phyloP scores from a whole-genome alignment of 805 yeast genomes.

The Metschnikowia cubensis region DNA sequence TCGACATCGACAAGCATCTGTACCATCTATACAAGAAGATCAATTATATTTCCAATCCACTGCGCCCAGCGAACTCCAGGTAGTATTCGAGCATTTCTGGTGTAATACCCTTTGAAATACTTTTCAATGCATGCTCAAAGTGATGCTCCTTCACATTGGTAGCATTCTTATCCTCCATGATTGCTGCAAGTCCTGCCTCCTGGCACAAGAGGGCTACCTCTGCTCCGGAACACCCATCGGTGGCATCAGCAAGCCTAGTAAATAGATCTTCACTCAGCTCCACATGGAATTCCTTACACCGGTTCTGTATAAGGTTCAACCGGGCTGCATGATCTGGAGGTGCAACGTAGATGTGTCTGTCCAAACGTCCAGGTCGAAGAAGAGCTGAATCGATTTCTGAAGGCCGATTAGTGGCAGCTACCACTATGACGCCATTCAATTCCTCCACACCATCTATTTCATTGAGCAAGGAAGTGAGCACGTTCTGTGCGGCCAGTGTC shows the following conservation, averaged over 20 bases:
- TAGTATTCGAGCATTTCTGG: constrained; percentile 80
- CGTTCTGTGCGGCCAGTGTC: constrained; percentile 75
- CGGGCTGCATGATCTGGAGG: constrained; percentile 89
- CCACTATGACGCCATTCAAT: constrained; percentile 84
- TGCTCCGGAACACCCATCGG: constrained; percentile 96
- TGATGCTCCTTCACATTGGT: constrained; percentile 56
- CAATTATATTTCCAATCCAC: constrained; percentile 26
- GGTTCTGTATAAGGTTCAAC: constrained; percentile 67
- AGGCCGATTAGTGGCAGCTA: constrained; percentile 96
- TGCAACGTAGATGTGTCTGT: constrained; percentile 85
- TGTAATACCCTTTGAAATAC: constrained; percentile 76
- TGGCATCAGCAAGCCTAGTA: constrained; percentile 49
- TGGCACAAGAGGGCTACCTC: constrained; percentile 89
- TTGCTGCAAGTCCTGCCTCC: constrained; percentile 93
- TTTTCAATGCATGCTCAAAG: constrained; percentile 64
- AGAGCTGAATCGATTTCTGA: constrained; percentile 90
- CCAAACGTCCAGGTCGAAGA: constrained; percentile 92
- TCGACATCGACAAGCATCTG: neutral
- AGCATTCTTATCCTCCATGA: constrained; percentile 69
- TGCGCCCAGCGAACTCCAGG: constrained; percentile 45
- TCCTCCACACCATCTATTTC: constrained; percentile 98
- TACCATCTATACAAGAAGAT: no score
- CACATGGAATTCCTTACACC: constrained; percentile 61
- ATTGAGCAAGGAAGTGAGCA: constrained; percentile 82
- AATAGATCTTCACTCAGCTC: constrained; percentile 41